Conservation (phyloP, 129 eudicot species). For the Smallanthus sonchifolius region DNA sequence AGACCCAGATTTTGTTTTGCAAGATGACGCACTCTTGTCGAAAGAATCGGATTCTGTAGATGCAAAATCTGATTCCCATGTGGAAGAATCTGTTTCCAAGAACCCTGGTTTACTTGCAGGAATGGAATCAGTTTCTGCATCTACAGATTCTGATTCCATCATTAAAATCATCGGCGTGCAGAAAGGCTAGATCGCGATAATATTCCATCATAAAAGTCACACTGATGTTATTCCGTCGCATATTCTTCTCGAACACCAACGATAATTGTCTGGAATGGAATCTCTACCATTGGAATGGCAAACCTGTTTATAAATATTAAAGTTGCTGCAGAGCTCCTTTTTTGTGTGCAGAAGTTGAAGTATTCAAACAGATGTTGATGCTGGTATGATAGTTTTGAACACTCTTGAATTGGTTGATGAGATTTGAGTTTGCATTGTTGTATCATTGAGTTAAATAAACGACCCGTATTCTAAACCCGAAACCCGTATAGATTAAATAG, state of each 20-base stretch:
- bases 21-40: not conserved
- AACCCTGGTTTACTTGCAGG: not conserved
- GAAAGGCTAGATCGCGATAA: not conserved
- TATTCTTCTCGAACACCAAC: not conserved
- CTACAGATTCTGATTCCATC: constrained; percentile 9
- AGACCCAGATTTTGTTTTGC: not conserved
- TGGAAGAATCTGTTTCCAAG: constrained; percentile 10
- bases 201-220: not conserved
- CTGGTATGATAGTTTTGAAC: constrained; percentile 15
- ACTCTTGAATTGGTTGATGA: constrained; percentile 3
- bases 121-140: constrained; percentile 13
- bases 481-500: not conserved
- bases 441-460: constrained; percentile 19
- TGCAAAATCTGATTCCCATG: constrained; percentile 5
- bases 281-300: not conserved
- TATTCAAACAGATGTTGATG: not conserved
- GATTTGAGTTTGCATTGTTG: constrained; percentile 22
- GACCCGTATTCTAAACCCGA: not conserved
- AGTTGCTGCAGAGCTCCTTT: not conserved
- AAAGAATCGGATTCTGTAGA: constrained; percentile 15
- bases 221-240: not conserved
- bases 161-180: constrained; percentile 1
- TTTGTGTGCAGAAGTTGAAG: not conserved
- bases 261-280: not conserved
- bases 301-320: not conserved